These are phyloP conservation scores for Phaffia tasmanica DNA, from an alignment of 768 basidiomycete genomes.

Conservation along the genomic window DNA sequence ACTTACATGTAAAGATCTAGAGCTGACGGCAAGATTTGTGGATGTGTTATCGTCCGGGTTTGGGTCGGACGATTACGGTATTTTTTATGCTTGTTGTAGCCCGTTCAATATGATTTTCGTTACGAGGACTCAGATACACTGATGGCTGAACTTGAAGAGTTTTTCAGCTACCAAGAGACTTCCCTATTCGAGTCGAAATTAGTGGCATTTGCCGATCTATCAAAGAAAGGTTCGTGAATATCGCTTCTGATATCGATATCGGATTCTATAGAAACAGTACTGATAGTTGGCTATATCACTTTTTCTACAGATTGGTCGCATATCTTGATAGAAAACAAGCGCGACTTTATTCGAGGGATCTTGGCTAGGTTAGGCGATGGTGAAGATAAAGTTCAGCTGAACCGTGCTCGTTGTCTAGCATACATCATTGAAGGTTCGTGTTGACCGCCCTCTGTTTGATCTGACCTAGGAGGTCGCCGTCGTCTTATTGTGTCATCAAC, in stretches of 20 bases:
- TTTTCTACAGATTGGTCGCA: too few species aligned
- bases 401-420: slow-evolving; percentile 71
- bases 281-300: too few species aligned
- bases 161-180: slow-evolving; percentile 95
- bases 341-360: too few species aligned
- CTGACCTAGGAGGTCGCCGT: background rate
- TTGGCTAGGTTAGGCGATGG: background rate
- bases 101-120: slow-evolving; percentile 61
- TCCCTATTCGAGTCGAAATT: slow-evolving; percentile 76
- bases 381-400: slow-evolving; percentile 39
- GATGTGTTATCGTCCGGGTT: too few species aligned
- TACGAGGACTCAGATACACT: slow-evolving; percentile 96
- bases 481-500: background rate
- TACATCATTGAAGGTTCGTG: slow-evolving; percentile 79
- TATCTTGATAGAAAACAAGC: too few species aligned
- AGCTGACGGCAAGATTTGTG: too few species aligned
- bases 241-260: too few species aligned
- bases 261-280: too few species aligned
- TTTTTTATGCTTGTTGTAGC: background rate
- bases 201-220: slow-evolving; percentile 77
- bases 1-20: too few species aligned
- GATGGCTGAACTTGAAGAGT: slow-evolving; percentile 92
- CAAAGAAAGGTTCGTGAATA: slow-evolving; percentile 29
- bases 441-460: slow-evolving; percentile 3
- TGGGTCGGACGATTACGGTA: slow-evolving; percentile 13